Conservation (phyloP, 1,284 basidiomycete species). For the Apiotrichum gamsii region DNA sequence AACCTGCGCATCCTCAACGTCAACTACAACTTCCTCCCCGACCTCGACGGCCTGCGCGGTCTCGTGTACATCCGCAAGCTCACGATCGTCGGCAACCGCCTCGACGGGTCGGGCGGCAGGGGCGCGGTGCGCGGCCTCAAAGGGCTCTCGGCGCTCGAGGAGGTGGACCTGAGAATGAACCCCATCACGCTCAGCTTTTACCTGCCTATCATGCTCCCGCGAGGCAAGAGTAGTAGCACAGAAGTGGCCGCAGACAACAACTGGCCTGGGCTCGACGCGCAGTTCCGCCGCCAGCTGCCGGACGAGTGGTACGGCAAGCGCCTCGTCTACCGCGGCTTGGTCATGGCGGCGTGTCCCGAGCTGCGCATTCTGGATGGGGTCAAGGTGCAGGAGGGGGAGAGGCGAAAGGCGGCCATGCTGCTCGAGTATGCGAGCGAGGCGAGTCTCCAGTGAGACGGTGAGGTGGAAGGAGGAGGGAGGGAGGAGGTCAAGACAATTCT, state of each 20-base stretch:
- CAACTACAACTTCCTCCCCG: conserved; percentile 85
- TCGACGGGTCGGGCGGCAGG: conserved; percentile 56
- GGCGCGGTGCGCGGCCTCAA: conserved; percentile 62
- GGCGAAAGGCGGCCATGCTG: conserved; percentile 66
- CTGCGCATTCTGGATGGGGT: conserved; percentile 76
- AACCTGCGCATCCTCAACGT: conserved; percentile 89
- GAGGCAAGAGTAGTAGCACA: not conserved
- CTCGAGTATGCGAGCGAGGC: conserved; percentile 43
- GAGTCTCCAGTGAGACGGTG: not conserved
- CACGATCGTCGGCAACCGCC: conserved; percentile 74
- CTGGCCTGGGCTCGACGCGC: conserved; percentile 66
- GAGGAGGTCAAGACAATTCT: no score
- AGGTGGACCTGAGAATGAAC: conserved; percentile 90
- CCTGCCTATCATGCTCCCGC: conserved; percentile 65
- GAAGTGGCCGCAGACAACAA: conserved; percentile 6
- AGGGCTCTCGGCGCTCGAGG: conserved; percentile 68
- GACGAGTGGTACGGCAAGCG: conserved; percentile 78
- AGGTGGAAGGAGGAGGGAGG: no score
- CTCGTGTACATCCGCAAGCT: conserved; percentile 70
- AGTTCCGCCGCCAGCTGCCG: conserved; percentile 80
- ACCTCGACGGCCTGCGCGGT: conserved; percentile 64
- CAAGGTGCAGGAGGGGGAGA: conserved; percentile 68
- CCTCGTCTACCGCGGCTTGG: conserved; percentile 75
- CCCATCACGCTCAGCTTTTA: conserved; percentile 93
- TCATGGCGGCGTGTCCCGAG: conserved; percentile 65